Conservation (phyloP, 805 yeast genomes). For the Torulaspora quercuum region DNA sequence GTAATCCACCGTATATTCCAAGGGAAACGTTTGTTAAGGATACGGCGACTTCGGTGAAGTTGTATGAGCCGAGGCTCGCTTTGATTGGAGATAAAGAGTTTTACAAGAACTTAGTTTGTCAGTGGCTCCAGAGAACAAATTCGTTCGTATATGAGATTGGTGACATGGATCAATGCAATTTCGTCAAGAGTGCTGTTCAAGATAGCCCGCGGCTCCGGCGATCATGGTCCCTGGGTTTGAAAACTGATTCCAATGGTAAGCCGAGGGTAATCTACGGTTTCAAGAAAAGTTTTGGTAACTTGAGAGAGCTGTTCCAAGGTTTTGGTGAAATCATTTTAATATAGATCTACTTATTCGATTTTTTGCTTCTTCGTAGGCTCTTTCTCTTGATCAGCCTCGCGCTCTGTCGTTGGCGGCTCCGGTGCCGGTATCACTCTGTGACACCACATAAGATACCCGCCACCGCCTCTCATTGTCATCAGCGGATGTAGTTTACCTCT, state of each 20-base stretch:
- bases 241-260: slow-evolving; percentile 49
- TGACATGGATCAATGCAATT: slow-evolving; percentile 50
- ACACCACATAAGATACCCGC: slow-evolving; percentile 82
- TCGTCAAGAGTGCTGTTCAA: slow-evolving; percentile 32
- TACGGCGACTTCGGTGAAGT: slow-evolving; percentile 60
- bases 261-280: slow-evolving; percentile 66
- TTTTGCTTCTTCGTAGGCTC: slow-evolving; percentile 7
- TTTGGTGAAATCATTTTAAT: not conserved
- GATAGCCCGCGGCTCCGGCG: slow-evolving; percentile 14
- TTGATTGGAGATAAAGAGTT: slow-evolving; percentile 76
- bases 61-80: slow-evolving; percentile 75
- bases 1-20: slow-evolving; percentile 91
- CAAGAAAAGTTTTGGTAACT: no score
- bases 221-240: slow-evolving; percentile 50
- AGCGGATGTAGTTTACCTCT: slow-evolving; percentile 92
- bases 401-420: slow-evolving; percentile 18
- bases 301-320: not conserved
- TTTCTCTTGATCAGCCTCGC: slow-evolving; percentile 3
- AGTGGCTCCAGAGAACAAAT: slow-evolving; percentile 40
- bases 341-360: slow-evolving; percentile 2
- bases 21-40: slow-evolving; percentile 33
- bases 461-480: slow-evolving; percentile 91
- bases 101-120: slow-evolving; percentile 52
- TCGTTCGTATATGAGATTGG: slow-evolving; percentile 82
- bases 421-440: slow-evolving; percentile 66